Conservation (phyloP, 352 stramenopile species). For the Globisporangium emineosum region DNA sequence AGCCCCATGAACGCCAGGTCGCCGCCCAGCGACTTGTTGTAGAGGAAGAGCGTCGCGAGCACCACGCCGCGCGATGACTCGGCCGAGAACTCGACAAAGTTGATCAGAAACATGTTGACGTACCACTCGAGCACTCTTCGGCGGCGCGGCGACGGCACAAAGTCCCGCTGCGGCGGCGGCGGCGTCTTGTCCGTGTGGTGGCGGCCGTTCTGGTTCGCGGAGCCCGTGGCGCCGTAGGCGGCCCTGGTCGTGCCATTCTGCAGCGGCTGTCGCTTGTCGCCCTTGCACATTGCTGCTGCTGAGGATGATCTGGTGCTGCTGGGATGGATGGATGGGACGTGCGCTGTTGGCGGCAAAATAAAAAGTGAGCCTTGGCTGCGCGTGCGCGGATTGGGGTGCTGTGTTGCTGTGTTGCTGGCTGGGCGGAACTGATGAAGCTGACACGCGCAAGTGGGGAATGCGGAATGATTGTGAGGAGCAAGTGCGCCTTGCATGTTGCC, state of each 20-base stretch:
- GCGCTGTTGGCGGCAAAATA: constrained; percentile 1
- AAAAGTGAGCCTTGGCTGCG: constrained; percentile 9
- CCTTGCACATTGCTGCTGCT: constrained; percentile 14
- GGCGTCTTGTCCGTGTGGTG: constrained; percentile 7
- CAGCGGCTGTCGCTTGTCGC: constrained; percentile 13
- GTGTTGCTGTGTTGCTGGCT: neutral
- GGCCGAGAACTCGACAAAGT: constrained; percentile 82
- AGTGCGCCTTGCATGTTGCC: neutral
- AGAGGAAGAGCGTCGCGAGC: constrained; percentile 80
- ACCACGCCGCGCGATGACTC: constrained; percentile 77
- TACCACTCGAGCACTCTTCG: constrained; percentile 59
- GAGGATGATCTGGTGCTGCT: neutral
- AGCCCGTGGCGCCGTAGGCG: constrained; percentile 30
- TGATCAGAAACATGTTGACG: constrained; percentile 79
- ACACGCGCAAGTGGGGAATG: neutral
- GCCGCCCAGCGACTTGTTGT: constrained; percentile 77
- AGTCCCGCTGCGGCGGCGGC: constrained; percentile 26
- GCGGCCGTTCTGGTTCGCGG: neutral
- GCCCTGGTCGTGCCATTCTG: constrained; percentile 9
- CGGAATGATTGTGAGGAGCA: neutral
- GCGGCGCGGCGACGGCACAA: constrained; percentile 33
- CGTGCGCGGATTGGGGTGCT: neutral
- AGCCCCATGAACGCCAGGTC: constrained; percentile 77
- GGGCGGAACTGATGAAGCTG: constrained; percentile 5
- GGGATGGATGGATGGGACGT: neutral